Evolutionary conservation across 441 rosid species (phyloP).

Genomic region (Mallotus japonicus): DNA sequence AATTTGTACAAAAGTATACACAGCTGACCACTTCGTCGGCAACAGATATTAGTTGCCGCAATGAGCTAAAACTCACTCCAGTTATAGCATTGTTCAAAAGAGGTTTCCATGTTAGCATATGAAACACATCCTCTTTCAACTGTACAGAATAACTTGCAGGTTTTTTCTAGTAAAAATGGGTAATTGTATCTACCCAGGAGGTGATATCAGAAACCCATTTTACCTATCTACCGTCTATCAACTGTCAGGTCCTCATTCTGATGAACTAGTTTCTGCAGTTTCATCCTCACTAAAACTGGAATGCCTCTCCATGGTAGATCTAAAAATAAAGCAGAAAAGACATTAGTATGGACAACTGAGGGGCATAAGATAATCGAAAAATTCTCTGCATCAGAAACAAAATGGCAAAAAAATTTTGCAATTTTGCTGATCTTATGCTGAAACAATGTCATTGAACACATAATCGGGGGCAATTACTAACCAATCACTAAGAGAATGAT

Average conservation of each 20-base stretch:
- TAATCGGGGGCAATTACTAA: background rate
- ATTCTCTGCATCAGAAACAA: background rate
- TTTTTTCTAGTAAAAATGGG: background rate
- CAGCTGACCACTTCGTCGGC: constrained; percentile 19
- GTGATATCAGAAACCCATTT: constrained; percentile 7
- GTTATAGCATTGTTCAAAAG: constrained; percentile 3
- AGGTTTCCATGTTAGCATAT: constrained; percentile 20
- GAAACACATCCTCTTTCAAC: constrained; percentile 19
- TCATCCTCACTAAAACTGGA: constrained; percentile 73
- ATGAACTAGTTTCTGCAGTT: constrained; percentile 57
- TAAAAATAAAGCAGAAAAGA: constrained; percentile 3
- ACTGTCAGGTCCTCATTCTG: constrained; percentile 33
- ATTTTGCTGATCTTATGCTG: background rate
- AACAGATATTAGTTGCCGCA: constrained; percentile 5
- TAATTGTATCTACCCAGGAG: background rate
- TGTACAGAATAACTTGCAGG: constrained; percentile 19
- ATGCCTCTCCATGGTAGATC: constrained; percentile 39
- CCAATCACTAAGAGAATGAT: background rate
- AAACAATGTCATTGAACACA: background rate
- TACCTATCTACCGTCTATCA: constrained; percentile 12
- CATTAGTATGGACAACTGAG: background rate
- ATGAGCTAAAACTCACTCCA: background rate
- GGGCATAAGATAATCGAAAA: background rate
- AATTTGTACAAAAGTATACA: constrained; percentile 28
- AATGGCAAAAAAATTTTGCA: background rate